A percentile compares a stretch with the other conserved stretches of the same genome.
Evolutionary conservation across 257 asterid genomes (phyloP).

Genomic region (Paulownia fortunei): DNA sequence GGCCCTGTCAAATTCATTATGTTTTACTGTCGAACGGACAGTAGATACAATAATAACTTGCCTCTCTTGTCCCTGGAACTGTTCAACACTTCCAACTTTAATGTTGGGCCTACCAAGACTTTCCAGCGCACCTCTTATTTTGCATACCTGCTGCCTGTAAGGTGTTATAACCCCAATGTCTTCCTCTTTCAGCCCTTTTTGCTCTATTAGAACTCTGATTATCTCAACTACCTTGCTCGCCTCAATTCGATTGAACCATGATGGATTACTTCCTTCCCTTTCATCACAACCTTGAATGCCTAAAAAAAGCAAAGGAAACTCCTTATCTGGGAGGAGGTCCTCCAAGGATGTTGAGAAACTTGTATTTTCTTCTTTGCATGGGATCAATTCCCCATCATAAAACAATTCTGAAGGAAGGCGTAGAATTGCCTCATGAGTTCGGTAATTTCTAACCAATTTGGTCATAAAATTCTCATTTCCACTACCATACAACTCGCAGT

Average conservation of each 20-base stretch:
- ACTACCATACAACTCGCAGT: slow-evolving; percentile 48
- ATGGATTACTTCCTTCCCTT: slow-evolving; percentile 93
- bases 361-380: slow-evolving; percentile 61
- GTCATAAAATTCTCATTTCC: slow-evolving; percentile 58
- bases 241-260: slow-evolving; percentile 94
- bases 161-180: slow-evolving; percentile 96
- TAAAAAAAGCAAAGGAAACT: slow-evolving; percentile 77
- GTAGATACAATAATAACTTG: slow-evolving; percentile 86
- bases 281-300: slow-evolving; percentile 95
- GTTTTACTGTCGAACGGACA: slow-evolving; percentile 88
- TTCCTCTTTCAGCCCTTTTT: slow-evolving; percentile 63
- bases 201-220: slow-evolving; percentile 45
- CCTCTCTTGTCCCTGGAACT: slow-evolving; percentile 94
- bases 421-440: slow-evolving; percentile 78
- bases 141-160: slow-evolving; percentile 84
- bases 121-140: slow-evolving; percentile 73
- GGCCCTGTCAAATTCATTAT: slow-evolving; percentile 74
- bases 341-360: slow-evolving; percentile 37
- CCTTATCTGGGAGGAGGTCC: slow-evolving; percentile 66
- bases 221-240: slow-evolving; percentile 91
- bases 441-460: slow-evolving; percentile 71
- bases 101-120: slow-evolving; percentile 41
- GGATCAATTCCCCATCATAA: slow-evolving; percentile 66
- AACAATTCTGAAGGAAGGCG: slow-evolving; percentile 78
- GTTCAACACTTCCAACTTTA: slow-evolving; percentile 95